Evolutionary conservation across 306 rosid species (phyloP).

Genomic region (Dalbergia oliveri): DNA sequence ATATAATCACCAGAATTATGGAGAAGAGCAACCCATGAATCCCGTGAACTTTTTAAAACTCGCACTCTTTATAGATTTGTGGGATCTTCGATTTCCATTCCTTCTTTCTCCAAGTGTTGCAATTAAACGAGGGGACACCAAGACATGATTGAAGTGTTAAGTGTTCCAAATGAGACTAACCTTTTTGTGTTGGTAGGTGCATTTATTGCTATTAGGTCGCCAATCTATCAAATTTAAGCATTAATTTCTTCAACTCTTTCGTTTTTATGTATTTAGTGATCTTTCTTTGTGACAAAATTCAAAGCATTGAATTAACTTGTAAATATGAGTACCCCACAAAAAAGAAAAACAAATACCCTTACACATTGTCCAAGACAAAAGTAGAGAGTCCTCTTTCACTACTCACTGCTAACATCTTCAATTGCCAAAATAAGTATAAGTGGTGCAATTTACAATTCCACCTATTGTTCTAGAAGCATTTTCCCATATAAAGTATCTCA

Average conservation of each 20-base stretch:
- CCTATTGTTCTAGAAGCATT: neutral
- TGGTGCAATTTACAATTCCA: neutral
- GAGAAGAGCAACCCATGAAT: constrained; percentile 29
- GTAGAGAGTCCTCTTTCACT: neutral
- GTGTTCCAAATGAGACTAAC: neutral
- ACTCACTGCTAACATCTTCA: neutral
- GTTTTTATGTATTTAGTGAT: neutral
- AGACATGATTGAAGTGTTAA: no score
- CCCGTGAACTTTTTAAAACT: constrained; percentile 21
- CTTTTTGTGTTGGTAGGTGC: constrained; percentile 28
- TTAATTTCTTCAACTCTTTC: neutral
- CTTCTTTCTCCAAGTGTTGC: constrained; percentile 32
- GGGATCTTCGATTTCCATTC: neutral
- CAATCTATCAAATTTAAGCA: neutral
- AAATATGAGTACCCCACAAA: no score
- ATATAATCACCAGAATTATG: constrained; percentile 7
- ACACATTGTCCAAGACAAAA: neutral
- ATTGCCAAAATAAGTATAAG: neutral
- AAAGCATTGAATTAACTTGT: neutral
- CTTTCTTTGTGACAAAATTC: neutral
- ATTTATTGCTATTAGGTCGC: neutral
- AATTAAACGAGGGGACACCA: neutral
- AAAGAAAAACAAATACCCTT: neutral
- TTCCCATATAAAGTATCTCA: neutral
- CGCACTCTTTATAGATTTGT: neutral